Evolutionary conservation across 2,329 filamentous ascomycete species (phyloP), one percentile per base, ranked within the genome.

Genomic region (Westerdykella aurantiaca): DNA sequence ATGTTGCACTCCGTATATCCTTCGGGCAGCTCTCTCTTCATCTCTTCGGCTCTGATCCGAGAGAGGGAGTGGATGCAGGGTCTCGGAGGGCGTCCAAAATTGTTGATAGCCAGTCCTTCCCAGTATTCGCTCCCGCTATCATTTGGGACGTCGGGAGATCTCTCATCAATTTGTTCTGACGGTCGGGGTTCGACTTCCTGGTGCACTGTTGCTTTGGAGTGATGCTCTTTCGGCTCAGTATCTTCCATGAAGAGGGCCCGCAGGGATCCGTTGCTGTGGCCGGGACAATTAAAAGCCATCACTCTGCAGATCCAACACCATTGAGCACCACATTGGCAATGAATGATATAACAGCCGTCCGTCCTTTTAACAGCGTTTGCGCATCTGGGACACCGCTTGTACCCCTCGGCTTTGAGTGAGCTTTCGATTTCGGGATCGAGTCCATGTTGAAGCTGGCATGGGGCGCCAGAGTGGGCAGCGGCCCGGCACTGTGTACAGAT

Each of bases 331-430:
- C 75, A 78, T 12, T 62, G 57, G 44, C 75, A 78, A 41, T 66
- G 56, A 50, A 78, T 70, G 39, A 75, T 71, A 29, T 57, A 55
- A 50, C 75, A 78, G 6, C 75, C 75, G 45, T 53, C 72, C 68
- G 76, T 74, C 42, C 68, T 67, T 48, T 68, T 66, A 13, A 77
- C 57, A 7, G 69, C 74, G n/a, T 70, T 62, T 1, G 66, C 62
- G 47, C 75, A 78, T 42, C 70, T 70, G 0, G 75, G 75, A 43
- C 75, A 78, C 7, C 66, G 62, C 53, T 75, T 77, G 55, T 75
- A 72, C 3, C 71, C 69, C 61, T 69, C 74, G 34, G 56, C 60
- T 38, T 63, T 59, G 2, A 78, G 57, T 29, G 72, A 41, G 9
- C 46, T 46, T n/a, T 57, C 55, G 4, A 58, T 64, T 17, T 72